Evolutionary conservation across 129 eudicot species (phyloP), one percentile per base, ranked within the genome.

Genomic region (Solidago caesia): DNA sequence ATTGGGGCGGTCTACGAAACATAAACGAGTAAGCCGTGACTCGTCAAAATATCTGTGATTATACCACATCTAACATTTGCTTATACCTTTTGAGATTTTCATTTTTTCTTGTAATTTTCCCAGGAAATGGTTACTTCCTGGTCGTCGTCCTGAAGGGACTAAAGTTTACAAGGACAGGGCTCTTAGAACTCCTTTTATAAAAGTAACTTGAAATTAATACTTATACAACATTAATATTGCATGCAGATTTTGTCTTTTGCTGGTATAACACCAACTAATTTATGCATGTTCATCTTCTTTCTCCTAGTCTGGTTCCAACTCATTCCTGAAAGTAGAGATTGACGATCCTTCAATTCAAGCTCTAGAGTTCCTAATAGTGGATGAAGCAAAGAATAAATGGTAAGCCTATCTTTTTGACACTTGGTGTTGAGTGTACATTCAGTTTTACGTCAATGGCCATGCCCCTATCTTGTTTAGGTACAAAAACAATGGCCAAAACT

Each of bases 381-480:
- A 88, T 83, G 97, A 91, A 85, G 84, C 85, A 51, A 85, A 74
- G 71, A 88, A 91, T 74, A 88, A 84, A 79, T 91, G 97, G 97
- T 88, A 85, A 81, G 45, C 25, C 25, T 27, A 44, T 67, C 64
- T 57, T 53, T 43, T 43, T 78, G 4, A 9, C 44, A 52, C 67
- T 75, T 80, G 44, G 47, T 75, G n/a, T 46, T 8, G 15, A 56
- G 56, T 21, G 47, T 41, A 57, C 33, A 10, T 64, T 60, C 60
- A 25, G 21, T 57, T 42, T 51, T 41, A 15, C n/a, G 29, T 43
- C 48, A 48, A 64, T 45, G 59, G 49, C 45, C 52, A 46, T 55
- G 26, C 41, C 21, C 7, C 45, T 71, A 48, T 57, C 44, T 42
- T 55, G 45, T 66, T 75, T 72, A 91, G 97, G 97, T 88, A 84